Evolutionary conservation across 1,284 basidiomycete genomes (phyloP), one percentile per base, ranked within the genome.

Genomic region (Ganoderma lucidum): DNA sequence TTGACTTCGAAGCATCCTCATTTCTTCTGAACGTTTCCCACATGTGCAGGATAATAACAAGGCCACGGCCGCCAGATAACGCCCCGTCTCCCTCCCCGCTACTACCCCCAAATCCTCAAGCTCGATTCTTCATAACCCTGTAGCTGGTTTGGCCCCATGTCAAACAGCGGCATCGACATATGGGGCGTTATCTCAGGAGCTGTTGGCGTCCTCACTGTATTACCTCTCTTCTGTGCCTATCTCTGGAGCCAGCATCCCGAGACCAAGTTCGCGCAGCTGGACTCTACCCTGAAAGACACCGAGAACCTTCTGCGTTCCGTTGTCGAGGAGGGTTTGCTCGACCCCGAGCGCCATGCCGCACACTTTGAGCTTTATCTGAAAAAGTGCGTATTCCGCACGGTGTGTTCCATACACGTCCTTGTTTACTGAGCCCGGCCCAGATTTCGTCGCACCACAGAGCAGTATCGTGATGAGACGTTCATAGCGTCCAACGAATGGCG

Each of bases 301-400:
- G 61, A 62, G 10, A 12, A 5, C 9, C n/a, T 61, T 19, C 28
- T 61, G 2, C 59, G 39, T 19, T 61, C 59, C 1, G 39, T 61
- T 37, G 39, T 61, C 3, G 59, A 61, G 59, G 59, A 61, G 23
- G 59, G 59, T 28, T 30, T 65, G 0, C 60, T 32, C 0, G 17
- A 37, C 35, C 65, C 60, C 6, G 55, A 72, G 74, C 75, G 66
- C 67, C 77, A 78, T 6, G 75, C 75, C 1, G 78, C 70, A 10
- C 71, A 63, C 12, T 75, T 66, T 3, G 55, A 45, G 6, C 6
- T 8, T 1, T 3, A 44, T 17, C 12, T 62, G 6, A 23, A 14
- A 10, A 9, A 2, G 60, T 62, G 42, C 55, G 55, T 17, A 5
- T 32, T 56, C 15, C 14, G 4, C 23, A 5, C 35, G n/a, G n/a